Conservation (phyloP, 176 grass and related monocot genomes). For the Rhipidocladum racemiflorum region DNA sequence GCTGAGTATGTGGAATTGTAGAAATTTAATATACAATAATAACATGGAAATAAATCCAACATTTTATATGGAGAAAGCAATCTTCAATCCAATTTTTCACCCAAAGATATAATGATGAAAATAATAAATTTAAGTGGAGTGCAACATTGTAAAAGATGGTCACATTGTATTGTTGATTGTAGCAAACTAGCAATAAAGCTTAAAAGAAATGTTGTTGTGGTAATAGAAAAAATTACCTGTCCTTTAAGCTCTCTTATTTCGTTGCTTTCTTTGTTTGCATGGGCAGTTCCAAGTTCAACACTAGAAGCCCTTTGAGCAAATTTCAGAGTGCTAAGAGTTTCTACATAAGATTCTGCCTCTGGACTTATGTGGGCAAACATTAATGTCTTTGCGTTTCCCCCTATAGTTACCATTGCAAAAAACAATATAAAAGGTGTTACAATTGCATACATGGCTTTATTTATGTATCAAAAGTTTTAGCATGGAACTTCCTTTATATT, state of each 20-base stretch:
- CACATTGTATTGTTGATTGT: neutral
- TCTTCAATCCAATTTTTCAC: neutral
- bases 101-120: conserved; percentile 16
- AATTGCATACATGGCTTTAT: neutral
- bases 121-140: neutral
- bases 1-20: conserved; percentile 1
- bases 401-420: conserved; percentile 32
- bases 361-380: conserved; percentile 88
- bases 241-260: conserved; percentile 86
- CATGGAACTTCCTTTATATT: conserved; percentile 9
- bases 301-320: conserved; percentile 89
- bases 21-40: neutral
- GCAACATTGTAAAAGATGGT: neutral
- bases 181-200: neutral
- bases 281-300: conserved; percentile 75
- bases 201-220: neutral
- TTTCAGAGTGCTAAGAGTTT: conserved; percentile 84
- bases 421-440: conserved; percentile 25
- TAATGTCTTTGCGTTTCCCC: conserved; percentile 73
- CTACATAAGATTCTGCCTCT: conserved; percentile 58
- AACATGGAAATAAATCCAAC: neutral
- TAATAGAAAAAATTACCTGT: conserved; percentile 53
- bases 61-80: neutral
- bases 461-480: neutral
- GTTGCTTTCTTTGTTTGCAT: conserved; percentile 75